Conservation (phyloP, 257 asterid species). For the Petrea volubilis region DNA sequence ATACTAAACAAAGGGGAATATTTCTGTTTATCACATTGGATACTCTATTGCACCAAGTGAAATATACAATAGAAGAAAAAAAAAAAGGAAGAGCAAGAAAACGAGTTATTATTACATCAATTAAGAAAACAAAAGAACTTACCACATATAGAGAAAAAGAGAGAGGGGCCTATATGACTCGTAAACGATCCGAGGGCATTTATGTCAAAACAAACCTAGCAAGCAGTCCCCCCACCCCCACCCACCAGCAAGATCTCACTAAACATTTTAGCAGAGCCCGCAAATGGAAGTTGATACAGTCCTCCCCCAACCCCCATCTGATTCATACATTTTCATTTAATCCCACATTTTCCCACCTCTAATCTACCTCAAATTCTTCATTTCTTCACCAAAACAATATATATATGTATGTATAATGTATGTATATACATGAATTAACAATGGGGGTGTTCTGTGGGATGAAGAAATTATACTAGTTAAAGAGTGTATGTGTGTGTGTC, state of each 20-base stretch:
- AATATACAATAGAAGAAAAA: not conserved
- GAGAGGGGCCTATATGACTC: too few species aligned
- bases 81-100: too few species aligned
- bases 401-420: too few species aligned
- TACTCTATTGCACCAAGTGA: not conserved
- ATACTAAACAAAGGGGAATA: too few species aligned
- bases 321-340: not conserved
- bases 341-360: slow-evolving; percentile 15
- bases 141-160: too few species aligned
- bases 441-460: not conserved
- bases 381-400: too few species aligned
- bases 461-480: not conserved
- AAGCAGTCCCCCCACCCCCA: not conserved
- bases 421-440: not conserved
- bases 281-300: slow-evolving; percentile 10
- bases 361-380: slow-evolving; percentile 7
- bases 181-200: not conserved
- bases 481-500: not conserved
- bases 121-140: not conserved
- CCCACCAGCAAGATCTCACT: not conserved
- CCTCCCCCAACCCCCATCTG: too few species aligned
- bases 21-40: not conserved
- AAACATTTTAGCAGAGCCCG: not conserved
- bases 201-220: not conserved
- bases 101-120: not conserved